These are phyloP conservation scores for Chara braunii DNA, from an alignment of 139 green algal genomes.

Conservation along the genomic window DNA sequence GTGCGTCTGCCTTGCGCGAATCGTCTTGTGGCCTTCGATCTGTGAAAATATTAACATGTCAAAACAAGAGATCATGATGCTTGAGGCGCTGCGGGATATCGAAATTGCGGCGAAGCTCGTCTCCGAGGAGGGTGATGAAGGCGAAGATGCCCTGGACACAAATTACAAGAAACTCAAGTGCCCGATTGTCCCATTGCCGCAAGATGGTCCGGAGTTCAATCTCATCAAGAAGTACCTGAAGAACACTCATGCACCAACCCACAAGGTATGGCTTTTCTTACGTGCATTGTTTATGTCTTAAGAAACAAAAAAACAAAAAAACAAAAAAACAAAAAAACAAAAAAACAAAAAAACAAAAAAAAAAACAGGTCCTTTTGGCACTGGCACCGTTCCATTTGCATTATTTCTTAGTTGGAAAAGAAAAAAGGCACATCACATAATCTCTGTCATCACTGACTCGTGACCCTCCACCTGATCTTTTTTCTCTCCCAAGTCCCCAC, in stretches of 20 bases:
- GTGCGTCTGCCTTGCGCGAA: too few relatives aligned
- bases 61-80: neutral
- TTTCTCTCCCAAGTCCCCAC: neutral
- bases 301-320: too few relatives aligned
- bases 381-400: too few relatives aligned
- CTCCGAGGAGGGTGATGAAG: neutral
- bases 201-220: neutral
- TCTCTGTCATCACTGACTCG: neutral
- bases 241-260: neutral
- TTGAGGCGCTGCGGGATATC: neutral
- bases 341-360: too few relatives aligned
- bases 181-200: neutral
- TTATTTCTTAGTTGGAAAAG: neutral
- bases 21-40: too few relatives aligned
- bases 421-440: neutral
- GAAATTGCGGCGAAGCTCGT: neutral
- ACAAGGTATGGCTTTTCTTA: neutral
- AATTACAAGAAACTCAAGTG: neutral
- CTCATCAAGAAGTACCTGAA: neutral
- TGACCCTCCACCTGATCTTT: neutral
- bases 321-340: too few relatives aligned
- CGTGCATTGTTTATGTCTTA: too few relatives aligned
- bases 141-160: neutral
- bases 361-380: too few relatives aligned
- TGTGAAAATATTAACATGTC: too few relatives aligned